phyloP scores from a whole-genome alignment of 768 basidiomycete genomes.

The Pleurotus tuoliensis region DNA sequence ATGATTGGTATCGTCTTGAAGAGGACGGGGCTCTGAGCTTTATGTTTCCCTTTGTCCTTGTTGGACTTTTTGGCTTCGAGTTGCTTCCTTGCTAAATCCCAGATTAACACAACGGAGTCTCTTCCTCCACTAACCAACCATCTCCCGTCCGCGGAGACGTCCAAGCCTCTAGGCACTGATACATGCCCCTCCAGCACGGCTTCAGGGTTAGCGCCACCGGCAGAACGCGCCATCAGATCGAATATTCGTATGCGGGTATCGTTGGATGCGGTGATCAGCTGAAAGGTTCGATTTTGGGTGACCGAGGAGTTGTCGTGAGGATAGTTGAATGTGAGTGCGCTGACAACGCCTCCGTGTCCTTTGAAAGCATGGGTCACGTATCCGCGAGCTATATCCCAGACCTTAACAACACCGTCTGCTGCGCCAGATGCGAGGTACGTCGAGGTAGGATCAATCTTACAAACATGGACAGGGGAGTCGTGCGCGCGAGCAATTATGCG shows the following conservation, averaged over 20 bases:
- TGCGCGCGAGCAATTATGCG: conserved; percentile 84
- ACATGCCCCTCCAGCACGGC: conserved; percentile 93
- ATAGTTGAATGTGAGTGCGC: conserved; percentile 83
- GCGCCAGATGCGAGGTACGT: conserved; percentile 93
- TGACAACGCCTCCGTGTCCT: conserved; percentile 97
- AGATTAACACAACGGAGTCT: conserved; percentile 89
- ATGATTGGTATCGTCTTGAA: conserved; percentile 78
- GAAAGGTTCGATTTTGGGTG: conserved; percentile 52
- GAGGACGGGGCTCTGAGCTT: conserved; percentile 50
- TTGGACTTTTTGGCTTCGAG: conserved; percentile 27
- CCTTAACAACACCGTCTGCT: conserved; percentile 94
- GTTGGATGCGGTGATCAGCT: conserved; percentile 85
- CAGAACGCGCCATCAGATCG: conserved; percentile 67
- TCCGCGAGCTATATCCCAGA: conserved; percentile 88
- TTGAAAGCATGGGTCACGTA: conserved; percentile 93
- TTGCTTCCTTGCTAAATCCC: conserved; percentile 64
- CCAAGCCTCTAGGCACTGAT: conserved; percentile 89
- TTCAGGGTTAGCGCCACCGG: conserved; percentile 58
- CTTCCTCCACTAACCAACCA: conserved; percentile 91
- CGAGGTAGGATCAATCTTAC: conserved; percentile 78
- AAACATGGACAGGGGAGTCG: conserved; percentile 91
- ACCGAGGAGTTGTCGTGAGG: conserved; percentile 55
- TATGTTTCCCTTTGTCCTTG: conserved; percentile 45
- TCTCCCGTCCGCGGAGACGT: conserved; percentile 78
- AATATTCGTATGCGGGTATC: conserved; percentile 93